phyloP scores from a whole-genome alignment of 2,329 filamentous ascomycete genomes.

The Cryphonectria parasitica region DNA sequence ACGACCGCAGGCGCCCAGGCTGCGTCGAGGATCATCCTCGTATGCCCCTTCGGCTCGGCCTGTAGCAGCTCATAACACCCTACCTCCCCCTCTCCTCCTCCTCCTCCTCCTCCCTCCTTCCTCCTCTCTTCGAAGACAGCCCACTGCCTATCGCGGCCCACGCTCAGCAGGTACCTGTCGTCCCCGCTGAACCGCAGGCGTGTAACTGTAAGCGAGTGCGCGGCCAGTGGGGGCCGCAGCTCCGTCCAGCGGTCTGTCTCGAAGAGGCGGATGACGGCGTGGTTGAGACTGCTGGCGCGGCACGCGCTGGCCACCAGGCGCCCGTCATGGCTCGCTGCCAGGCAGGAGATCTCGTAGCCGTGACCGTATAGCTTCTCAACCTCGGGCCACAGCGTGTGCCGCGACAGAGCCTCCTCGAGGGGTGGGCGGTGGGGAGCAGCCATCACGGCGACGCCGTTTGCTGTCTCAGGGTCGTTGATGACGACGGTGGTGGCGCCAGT shows the following conservation, averaged over 20 bases:
- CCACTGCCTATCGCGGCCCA: conserved; percentile 92
- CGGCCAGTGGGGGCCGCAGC: conserved; percentile 78
- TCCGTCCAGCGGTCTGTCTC: conserved; percentile 88
- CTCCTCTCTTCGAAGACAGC: conserved; percentile 71
- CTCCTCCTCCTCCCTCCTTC: conserved; percentile 38
- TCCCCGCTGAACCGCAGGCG: conserved; percentile 78
- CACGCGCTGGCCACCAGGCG: conserved; percentile 86
- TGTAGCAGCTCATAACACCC: conserved; percentile 60
- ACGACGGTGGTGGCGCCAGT: conserved; percentile 34
- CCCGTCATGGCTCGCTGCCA: conserved; percentile 77
- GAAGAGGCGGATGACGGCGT: conserved; percentile 91
- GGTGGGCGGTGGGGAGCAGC: conserved; percentile 73
- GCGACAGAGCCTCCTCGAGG: conserved; percentile 84
- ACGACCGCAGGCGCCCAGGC: conserved; percentile 70
- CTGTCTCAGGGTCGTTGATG: conserved; percentile 43
- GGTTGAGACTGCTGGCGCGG: conserved; percentile 88
- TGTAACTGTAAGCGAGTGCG: conserved; percentile 85
- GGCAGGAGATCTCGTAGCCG: conserved; percentile 92
- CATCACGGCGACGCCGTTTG: conserved; percentile 57
- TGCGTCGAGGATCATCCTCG: conserved; percentile 88
- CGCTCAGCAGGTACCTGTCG: conserved; percentile 77
- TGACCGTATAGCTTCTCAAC: conserved; percentile 96
- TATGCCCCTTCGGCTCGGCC: conserved; percentile 81
- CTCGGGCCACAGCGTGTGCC: conserved; percentile 94
- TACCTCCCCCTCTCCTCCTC: conserved; percentile 37